Conservation (phyloP, 306 rosid genomes). For the Rosa lucieae region DNA sequence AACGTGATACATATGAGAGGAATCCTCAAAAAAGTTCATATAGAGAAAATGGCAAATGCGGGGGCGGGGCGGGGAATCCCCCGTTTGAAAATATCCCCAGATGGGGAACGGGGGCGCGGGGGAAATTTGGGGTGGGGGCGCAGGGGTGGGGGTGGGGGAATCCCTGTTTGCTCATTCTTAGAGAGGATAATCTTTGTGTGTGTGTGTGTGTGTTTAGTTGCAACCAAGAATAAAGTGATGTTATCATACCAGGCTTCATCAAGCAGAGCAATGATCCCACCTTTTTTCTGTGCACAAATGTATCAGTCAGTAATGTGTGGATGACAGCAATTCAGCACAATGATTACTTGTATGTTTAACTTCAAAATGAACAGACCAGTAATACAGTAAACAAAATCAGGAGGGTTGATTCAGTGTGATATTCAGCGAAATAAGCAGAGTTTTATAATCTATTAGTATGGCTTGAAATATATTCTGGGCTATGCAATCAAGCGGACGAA, state of each 20-base stretch:
- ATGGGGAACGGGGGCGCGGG: too few relatives aligned
- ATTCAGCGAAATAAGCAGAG: neutral
- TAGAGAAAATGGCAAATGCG: too few relatives aligned
- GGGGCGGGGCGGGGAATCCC: too few relatives aligned
- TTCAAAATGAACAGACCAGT: constrained; percentile 12
- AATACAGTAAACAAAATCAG: constrained; percentile 25
- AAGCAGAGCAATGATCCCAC: constrained; percentile 84
- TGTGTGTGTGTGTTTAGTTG: neutral
- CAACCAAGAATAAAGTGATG: constrained; percentile 20
- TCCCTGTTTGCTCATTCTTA: too few relatives aligned
- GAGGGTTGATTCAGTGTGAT: neutral
- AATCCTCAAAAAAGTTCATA: neutral
- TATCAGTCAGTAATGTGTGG: constrained; percentile 11
- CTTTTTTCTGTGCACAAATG: constrained; percentile 71
- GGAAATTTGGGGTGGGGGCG: too few relatives aligned
- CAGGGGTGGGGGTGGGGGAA: too few relatives aligned
- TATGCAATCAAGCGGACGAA: neutral
- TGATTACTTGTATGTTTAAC: neutral
- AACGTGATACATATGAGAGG: too few relatives aligned
- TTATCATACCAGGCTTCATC: constrained; percentile 94
- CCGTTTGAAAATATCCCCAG: too few relatives aligned
- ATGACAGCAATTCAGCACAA: constrained; percentile 25
- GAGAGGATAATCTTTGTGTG: neutral
- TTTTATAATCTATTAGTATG: neutral
- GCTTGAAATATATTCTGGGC: neutral